Evolutionary conservation across 495 filamentous ascomycete genomes (phyloP), one percentile per base, ranked within the genome.

Genomic region (Polyplosphaeria fusca): DNA sequence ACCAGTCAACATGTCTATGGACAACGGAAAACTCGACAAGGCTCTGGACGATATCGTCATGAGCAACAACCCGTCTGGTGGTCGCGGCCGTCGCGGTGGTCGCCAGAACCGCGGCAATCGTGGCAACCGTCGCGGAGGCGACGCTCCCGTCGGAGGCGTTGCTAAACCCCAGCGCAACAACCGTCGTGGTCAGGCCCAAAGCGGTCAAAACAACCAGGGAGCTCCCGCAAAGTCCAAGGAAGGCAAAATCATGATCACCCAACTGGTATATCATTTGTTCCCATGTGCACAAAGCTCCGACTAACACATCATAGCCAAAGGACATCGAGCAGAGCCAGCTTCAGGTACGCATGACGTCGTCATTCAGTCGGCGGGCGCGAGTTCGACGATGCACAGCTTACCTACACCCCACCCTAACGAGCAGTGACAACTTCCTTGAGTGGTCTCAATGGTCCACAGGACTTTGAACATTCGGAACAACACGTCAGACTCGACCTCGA

Each of bases 11-110:
- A 58, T 56, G 55, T 44, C 72, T 74, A 83, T 61, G n/a, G n/a
- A n/a, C 51, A 95, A 90, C 76, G 83, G 81, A 72, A 97, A 96
- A 76, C 85, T 98, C 63, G 89, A 96, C 71, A 82, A 91, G 77
- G 89, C 90, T 76, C 84, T 98, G 52, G 93, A 97, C 71, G 89
- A 96, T 74, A 95, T 98, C 72, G 81, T 96, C 79, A 87, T 84
- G 65, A 84, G 81, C 70, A n/a, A n/a, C n/a, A n/a, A n/a, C n/a
- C n/a, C n/a, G n/a, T n/a, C n/a, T n/a, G n/a, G n/a, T n/a, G n/a
- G n/a, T n/a, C n/a, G n/a, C n/a, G n/a, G n/a, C n/a, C 82, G 83
- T 62, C 80, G 80, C 64, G 39, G 9, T 9, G 5, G 39, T 42
- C 74, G 77, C 61, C 73, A 78, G 68, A 75, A 77, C 65, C 75